Conservation (phyloP, 208 protist genomes). For the Trypanosomatidae sp. region DNA sequence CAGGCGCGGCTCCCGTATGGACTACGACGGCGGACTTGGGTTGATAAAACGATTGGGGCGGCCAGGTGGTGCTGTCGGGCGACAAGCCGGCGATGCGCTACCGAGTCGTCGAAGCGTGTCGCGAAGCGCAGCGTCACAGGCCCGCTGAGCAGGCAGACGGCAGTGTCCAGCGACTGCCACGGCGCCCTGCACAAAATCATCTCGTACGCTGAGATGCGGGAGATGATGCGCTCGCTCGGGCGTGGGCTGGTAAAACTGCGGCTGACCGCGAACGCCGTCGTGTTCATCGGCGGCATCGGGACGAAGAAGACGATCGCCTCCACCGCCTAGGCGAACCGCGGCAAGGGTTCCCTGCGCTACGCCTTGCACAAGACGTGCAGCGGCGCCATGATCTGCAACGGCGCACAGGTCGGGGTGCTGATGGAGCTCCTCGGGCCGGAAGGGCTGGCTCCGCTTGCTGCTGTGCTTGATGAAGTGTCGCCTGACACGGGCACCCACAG, state of each 20-base stretch:
- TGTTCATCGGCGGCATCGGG: constrained; percentile 70
- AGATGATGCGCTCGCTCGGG: constrained; percentile 46
- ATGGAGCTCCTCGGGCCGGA: constrained; percentile 41
- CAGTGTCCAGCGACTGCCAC: constrained; percentile 48
- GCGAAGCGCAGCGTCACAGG: constrained; percentile 40
- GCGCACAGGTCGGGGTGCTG: constrained; percentile 37
- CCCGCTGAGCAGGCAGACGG: constrained; percentile 28
- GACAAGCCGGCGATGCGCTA: constrained; percentile 54
- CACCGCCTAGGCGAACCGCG: constrained; percentile 83
- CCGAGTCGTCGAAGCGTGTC: constrained; percentile 40
- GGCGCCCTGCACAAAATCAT: constrained; percentile 35
- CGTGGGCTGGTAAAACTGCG: constrained; percentile 30
- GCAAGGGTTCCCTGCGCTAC: constrained; percentile 59
- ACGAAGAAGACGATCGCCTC: constrained; percentile 60
- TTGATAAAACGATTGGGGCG: constrained; percentile 30
- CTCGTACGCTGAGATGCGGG: constrained; percentile 51
- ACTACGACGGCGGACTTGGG: constrained; percentile 41
- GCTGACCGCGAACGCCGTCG: constrained; percentile 69
- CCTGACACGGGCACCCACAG: constrained; percentile 19
- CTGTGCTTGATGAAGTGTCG: constrained; percentile 53
- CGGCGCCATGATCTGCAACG: constrained; percentile 65
- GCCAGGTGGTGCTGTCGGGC: constrained; percentile 9
- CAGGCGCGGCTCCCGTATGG: constrained; percentile 25
- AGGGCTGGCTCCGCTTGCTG: constrained; percentile 29
- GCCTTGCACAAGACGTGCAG: constrained; percentile 52